Base-by-base conservation (phyloP, 2,329 filamentous ascomycete species). In the Diplodia intermedia region DNA sequence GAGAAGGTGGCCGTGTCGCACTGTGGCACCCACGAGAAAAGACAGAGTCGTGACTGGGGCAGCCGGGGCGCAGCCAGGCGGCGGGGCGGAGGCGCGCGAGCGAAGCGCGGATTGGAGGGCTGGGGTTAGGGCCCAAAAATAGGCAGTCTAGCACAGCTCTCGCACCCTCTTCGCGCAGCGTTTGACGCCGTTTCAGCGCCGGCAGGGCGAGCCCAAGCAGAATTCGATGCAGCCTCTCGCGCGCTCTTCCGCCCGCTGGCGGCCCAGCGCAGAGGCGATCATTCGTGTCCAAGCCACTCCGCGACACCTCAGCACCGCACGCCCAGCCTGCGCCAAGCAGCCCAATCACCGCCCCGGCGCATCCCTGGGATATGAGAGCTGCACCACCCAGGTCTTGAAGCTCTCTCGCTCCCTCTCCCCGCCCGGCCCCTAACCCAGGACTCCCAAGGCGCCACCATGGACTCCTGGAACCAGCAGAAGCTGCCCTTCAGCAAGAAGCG, bases 401-500 rank as follows among this genome's bases (percentile, higher is more conserved):
- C 56, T 36, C 26, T 52, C 20, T 31, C 49, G 5, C 47, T 31
- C 47, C 23, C 31, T 23, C 29, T 20, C 66, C 29, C 36, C 49
- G 14, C 40, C 29, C 26, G 29, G n/a, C 43, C 54, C 52, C 49
- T 47, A 29, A 36, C 54, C 40, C 53, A 49, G 20, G 18, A 18
- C 33, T 50, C 65, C 43, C 23, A 33, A 43, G 55, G 36, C 65
- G 55, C 66, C 52, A 47, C 47, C 65, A 71, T 71, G 70, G 70
- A 71, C 43, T 33, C 53, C 29, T 70, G 66, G 56, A 54, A 70
- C 47, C 49, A 67, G 50, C 76, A 79, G 74, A 84, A 84, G 72
- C 77, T 86, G 71, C 83, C 83, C 53, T 86, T 86, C 76, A 85
- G 83, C 23, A 86, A 85, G 76, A 83, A 83, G 74, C 80, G 80